phyloP scores from a whole-genome alignment of 768 basidiomycete genomes.

The Mycena galopus region DNA sequence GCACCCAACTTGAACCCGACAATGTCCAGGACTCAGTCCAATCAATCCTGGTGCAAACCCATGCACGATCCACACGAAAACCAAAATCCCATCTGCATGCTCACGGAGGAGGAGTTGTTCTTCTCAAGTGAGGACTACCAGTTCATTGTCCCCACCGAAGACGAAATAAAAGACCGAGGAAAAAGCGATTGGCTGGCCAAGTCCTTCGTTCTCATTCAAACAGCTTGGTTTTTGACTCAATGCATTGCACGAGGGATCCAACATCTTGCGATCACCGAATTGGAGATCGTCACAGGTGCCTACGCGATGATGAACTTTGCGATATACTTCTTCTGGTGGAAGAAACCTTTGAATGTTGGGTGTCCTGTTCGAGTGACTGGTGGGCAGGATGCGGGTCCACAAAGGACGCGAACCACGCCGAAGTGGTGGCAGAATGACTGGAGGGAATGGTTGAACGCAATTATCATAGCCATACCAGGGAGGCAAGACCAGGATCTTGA shows the following conservation, averaged over 20 bases:
- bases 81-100: background rate
- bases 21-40: too few species aligned
- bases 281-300: background rate
- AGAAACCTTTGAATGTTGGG: background rate
- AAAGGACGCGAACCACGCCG: background rate
- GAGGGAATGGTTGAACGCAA: background rate
- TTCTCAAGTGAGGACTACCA: background rate
- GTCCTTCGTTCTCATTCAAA: background rate
- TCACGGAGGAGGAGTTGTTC: background rate
- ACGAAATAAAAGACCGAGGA: background rate
- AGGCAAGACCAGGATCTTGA: background rate
- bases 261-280: background rate
- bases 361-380: conserved; percentile 1
- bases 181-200: background rate
- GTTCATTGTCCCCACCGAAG: background rate
- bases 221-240: background rate
- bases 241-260: background rate
- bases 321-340: conserved; percentile 2
- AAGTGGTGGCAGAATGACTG: accelerated
- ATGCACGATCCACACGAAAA: background rate
- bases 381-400: background rate
- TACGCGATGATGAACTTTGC: background rate
- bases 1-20: too few species aligned
- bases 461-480: background rate
- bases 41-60: background rate